phyloP scores from a whole-genome alignment of 129 eudicot genomes.

The Tagetes patula region DNA sequence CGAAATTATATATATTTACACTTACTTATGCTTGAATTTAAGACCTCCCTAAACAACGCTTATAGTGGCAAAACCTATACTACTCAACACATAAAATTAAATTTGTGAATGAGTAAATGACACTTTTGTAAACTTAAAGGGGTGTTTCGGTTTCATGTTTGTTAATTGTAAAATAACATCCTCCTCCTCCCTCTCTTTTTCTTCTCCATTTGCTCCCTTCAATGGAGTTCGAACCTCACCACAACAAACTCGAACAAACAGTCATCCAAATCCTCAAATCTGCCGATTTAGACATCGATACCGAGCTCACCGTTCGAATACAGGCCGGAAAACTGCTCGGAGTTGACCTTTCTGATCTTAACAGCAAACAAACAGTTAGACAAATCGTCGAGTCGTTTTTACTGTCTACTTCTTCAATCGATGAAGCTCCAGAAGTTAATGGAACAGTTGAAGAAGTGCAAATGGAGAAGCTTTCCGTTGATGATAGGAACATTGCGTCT shows the following conservation, averaged over 20 bases:
- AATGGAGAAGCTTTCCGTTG: conserved; percentile 7
- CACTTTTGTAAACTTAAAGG: neutral
- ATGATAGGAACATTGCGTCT: neutral
- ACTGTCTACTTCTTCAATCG: conserved; percentile 41
- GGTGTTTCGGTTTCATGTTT: neutral
- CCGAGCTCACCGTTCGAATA: conserved; percentile 57
- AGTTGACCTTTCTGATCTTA: conserved; percentile 44
- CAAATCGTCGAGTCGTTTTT: conserved; percentile 53
- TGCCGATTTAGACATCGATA: conserved; percentile 59
- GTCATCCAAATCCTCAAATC: conserved; percentile 47
- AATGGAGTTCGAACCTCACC: conserved; percentile 39
- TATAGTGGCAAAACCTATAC: too few relatives aligned
- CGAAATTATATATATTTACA: too few relatives aligned
- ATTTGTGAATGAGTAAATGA: neutral
- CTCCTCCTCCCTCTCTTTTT: conserved; percentile 12
- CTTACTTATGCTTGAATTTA: too few relatives aligned
- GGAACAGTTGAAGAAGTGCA: conserved; percentile 16
- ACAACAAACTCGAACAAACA: conserved; percentile 51
- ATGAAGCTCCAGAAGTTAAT: conserved; percentile 22
- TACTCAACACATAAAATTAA: too few relatives aligned
- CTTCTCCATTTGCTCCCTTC: conserved; percentile 23
- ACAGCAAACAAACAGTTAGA: conserved; percentile 51
- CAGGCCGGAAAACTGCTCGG: conserved; percentile 53
- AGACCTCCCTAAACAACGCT: too few relatives aligned
- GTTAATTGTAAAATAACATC: neutral